These are phyloP conservation scores for Colletotrichum noveboracense DNA, from an alignment of 2,329 filamentous ascomycete species.

Conservation along the genomic window DNA sequence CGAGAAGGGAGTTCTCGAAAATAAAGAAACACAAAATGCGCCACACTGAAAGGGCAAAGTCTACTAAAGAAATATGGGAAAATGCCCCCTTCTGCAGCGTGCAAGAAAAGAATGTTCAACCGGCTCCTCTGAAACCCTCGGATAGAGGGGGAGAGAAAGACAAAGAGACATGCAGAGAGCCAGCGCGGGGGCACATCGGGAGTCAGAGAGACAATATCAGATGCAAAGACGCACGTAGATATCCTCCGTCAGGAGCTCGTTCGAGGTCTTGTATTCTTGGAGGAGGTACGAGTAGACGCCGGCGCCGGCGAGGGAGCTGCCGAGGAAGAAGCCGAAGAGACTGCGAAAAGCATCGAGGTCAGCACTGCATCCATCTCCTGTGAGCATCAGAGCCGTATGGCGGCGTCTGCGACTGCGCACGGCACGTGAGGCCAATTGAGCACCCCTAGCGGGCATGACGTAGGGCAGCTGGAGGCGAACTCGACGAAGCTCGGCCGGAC, in stretches of 20 bases:
- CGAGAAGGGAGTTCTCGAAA: background rate
- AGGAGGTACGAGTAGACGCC: constrained; percentile 92
- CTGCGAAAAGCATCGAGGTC: constrained; percentile 47
- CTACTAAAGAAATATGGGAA: background rate
- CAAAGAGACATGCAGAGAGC: constrained; percentile 12
- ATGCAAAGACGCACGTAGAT: constrained; percentile 80
- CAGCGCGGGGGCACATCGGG: background rate
- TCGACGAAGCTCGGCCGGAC: background rate
- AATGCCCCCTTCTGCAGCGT: background rate
- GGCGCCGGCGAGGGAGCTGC: constrained; percentile 77
- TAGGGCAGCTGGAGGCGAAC: background rate
- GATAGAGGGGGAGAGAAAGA: constrained; percentile 12
- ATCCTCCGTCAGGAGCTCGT: constrained; percentile 92
- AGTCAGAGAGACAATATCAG: constrained; percentile 30
- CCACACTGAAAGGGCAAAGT: background rate
- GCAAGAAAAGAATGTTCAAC: background rate
- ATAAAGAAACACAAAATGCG: background rate
- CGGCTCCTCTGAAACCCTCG: background rate
- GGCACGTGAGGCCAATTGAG: background rate
- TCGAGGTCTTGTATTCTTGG: constrained; percentile 91
- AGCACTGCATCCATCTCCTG: background rate
- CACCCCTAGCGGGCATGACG: background rate
- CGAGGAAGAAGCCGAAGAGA: constrained; percentile 89
- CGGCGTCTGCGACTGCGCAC: background rate
- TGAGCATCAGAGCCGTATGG: no score